These are phyloP conservation scores for Backusella australiensis DNA, from an alignment of 192 early-diverging fungal species.

Conservation along the genomic window DNA sequence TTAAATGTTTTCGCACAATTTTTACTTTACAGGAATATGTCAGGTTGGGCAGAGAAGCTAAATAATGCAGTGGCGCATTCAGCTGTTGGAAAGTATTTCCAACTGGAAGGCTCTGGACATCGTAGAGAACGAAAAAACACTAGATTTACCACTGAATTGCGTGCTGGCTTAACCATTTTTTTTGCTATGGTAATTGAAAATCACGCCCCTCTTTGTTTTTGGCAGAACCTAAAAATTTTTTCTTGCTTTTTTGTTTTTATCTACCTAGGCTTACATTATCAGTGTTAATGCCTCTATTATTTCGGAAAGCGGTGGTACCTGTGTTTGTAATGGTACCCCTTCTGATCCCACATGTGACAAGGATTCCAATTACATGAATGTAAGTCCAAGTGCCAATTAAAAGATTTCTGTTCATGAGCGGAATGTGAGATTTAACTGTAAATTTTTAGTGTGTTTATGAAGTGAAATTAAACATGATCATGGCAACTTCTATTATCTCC, in stretches of 20 bases:
- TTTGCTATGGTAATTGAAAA: conserved; percentile 51
- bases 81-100: conserved; percentile 57
- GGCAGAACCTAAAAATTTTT: neutral
- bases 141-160: conserved; percentile 62
- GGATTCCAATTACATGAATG: conserved; percentile 54
- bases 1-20: neutral
- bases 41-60: conserved; percentile 43
- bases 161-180: conserved; percentile 49
- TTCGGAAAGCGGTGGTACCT: conserved; percentile 67
- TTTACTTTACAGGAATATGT: conserved; percentile 21
- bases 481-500: conserved; percentile 66
- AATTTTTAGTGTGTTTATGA: conserved; percentile 48
- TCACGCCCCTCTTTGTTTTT: neutral
- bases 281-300: conserved; percentile 72
- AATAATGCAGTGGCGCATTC: conserved; percentile 58
- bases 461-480: conserved; percentile 68
- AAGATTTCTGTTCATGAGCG: neutral
- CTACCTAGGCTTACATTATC: conserved; percentile 33
- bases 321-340: conserved; percentile 54
- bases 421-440: neutral
- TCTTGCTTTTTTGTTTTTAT: neutral
- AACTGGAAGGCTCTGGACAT: conserved; percentile 58
- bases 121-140: conserved; percentile 54
- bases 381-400: neutral
- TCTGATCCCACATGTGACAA: conserved; percentile 52